These are phyloP conservation scores for Lepiota venenata DNA, from an alignment of 768 basidiomycete species.

Conservation along the genomic window DNA sequence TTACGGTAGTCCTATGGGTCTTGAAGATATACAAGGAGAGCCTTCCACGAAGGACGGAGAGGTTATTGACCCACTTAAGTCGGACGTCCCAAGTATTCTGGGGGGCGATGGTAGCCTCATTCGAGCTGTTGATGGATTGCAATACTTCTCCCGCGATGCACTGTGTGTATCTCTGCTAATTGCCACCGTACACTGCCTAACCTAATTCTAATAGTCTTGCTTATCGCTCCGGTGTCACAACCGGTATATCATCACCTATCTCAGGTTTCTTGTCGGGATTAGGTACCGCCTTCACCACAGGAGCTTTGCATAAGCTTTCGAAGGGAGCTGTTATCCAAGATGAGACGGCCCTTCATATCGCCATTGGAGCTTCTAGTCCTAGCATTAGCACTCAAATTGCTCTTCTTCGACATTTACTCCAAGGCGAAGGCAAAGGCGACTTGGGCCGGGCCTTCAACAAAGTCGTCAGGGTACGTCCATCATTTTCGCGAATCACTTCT, in stretches of 20 bases:
- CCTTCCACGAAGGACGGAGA: constrained; percentile 56
- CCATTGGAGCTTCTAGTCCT: constrained; percentile 36
- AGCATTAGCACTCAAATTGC: constrained; percentile 72
- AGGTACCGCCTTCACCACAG: constrained; percentile 55
- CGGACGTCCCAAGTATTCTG: constrained; percentile 38
- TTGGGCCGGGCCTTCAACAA: constrained; percentile 38
- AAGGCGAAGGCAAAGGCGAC: constrained; percentile 34
- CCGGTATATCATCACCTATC: constrained; percentile 53
- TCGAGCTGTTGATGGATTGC: constrained; percentile 70
- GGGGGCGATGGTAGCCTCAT: constrained; percentile 35
- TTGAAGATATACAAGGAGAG: constrained; percentile 63
- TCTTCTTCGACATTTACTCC: constrained; percentile 49
- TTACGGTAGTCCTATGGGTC: constrained; percentile 58
- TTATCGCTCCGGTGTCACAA: constrained; percentile 62
- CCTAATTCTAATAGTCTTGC: constrained; percentile 41
- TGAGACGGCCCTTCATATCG: constrained; percentile 58
- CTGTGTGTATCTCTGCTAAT: constrained; percentile 22
- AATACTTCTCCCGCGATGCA: constrained; percentile 60
- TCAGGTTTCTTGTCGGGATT: constrained; percentile 52
- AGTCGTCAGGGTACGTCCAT: constrained; percentile 38
- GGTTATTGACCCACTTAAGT: constrained; percentile 42
- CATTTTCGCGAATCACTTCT: neutral
- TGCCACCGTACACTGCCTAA: neutral
- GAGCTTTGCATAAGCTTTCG: constrained; percentile 51
- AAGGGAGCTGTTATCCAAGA: constrained; percentile 58